Base-by-base conservation (phyloP, 2,329 filamentous ascomycete species). In the Cryphonectria carpinicola region DNA sequence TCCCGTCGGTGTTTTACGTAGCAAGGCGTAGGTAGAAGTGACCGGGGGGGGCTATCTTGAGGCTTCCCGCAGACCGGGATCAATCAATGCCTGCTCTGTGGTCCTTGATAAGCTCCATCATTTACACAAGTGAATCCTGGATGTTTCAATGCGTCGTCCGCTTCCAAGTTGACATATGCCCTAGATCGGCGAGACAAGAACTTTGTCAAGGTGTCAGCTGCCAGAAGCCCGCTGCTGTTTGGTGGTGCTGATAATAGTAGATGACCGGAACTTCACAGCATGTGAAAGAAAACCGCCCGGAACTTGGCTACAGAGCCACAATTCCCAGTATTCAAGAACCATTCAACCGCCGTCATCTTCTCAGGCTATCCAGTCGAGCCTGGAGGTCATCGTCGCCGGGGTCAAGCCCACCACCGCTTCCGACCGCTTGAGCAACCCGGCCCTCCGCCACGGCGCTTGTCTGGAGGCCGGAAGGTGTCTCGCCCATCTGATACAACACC, bases 381-480 rank as follows among this genome's bases (percentile, higher is more conserved):
- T 98, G 95, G 37, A 99, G 88, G 79, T 98, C 96, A 78, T 98
- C 94, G 77, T 98, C 95, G n/a, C 89, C 90, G 6, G 88, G 84
- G 76, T 90, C 90, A 35, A 86, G 89, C 6, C 91, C 91, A 6
- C 84, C 91, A 6, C 84, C 83, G 14, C 86, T 90, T 10, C 93
- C 94, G 75, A 98, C 87, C 22, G 95, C 94, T 80, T 98, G 93
- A 22, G 95, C 95, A 73, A 98, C 89, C 77, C 89, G 90, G 14
- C 90, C 87, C 78, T 98, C 94, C 7, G 92, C 83, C 6, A 92
- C 90, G 6, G 90, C 84, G 68, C 88, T 87, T 74, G 90, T 91
- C 78, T 96, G 93, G 72, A 98, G 83, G 3, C 93, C 94, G 56
- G 91, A 90, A 0, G 96, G 96, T 2, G 95, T 96, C 80, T 98